Conservation (phyloP, 805 yeast species). For the Spathaspora girioi region DNA sequence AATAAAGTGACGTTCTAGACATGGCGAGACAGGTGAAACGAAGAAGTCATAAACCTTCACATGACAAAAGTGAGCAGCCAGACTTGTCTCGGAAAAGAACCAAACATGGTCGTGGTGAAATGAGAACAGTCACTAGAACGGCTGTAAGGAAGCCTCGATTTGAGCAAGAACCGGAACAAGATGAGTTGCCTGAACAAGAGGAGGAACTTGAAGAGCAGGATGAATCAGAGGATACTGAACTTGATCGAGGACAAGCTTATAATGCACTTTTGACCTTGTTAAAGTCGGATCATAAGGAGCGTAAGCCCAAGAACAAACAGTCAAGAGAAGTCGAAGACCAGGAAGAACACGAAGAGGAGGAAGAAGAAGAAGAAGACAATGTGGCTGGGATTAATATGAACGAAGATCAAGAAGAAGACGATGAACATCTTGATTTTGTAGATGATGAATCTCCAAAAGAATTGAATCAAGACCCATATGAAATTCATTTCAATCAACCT, state of each 20-base stretch:
- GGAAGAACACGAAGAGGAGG: conserved; percentile 13
- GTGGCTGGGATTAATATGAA: conserved; percentile 12
- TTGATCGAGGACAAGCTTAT: conserved; percentile 47
- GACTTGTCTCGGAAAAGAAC: conserved; percentile 17
- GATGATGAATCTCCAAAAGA: conserved; percentile 36
- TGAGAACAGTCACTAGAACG: conserved; percentile 58
- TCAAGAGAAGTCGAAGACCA: conserved; percentile 8
- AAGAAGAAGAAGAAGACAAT: conserved; percentile 13
- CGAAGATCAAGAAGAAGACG: conserved; percentile 25
- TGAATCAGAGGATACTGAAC: conserved; percentile 11
- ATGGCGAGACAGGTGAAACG: conserved; percentile 9
- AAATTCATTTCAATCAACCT: conserved; percentile 63
- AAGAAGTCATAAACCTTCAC: background rate
- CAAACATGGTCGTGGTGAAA: conserved; percentile 57
- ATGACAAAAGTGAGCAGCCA: background rate
- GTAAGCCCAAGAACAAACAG: conserved; percentile 10
- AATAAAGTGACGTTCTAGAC: too few relatives aligned
- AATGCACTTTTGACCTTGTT: conserved; percentile 64
- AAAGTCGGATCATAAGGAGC: conserved; percentile 38
- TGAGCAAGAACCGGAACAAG: conserved; percentile 5
- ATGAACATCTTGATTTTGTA: conserved; percentile 18
- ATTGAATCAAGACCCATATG: conserved; percentile 61
- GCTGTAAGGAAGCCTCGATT: conserved; percentile 30
- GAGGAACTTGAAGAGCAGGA: conserved; percentile 11
- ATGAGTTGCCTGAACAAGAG: background rate